Evolutionary conservation across 495 filamentous ascomycete genomes (phyloP).

Genomic region (Trichoderma reesei): DNA sequence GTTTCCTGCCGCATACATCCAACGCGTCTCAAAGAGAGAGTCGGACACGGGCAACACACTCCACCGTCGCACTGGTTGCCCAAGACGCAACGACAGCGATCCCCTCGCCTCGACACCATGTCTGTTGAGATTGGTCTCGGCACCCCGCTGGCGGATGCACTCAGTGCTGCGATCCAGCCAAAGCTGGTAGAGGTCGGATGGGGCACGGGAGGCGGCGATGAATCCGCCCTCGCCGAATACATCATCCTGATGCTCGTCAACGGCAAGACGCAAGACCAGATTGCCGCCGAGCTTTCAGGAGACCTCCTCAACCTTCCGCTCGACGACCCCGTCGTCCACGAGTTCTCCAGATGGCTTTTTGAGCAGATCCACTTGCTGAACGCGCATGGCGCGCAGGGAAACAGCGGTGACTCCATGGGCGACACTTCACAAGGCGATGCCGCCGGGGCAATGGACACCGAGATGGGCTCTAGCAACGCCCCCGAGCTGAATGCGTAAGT

Average conservation of each 20-base stretch:
- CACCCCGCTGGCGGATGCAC: slow-evolving; percentile 71
- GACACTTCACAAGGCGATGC: slow-evolving; percentile 18
- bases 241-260: slow-evolving; percentile 95
- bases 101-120: slow-evolving; percentile 38
- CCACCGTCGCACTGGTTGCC: not conserved
- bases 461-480: slow-evolving; percentile 51
- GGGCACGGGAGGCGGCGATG: slow-evolving; percentile 69
- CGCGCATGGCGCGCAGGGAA: slow-evolving; percentile 37
- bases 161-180: slow-evolving; percentile 72
- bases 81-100: not conserved
- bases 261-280: slow-evolving; percentile 80
- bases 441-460: slow-evolving; percentile 42
- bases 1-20: not conserved
- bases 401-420: slow-evolving; percentile 14
- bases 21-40: slow-evolving; percentile 1
- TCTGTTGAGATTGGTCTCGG: slow-evolving; percentile 59
- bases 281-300: slow-evolving; percentile 77
- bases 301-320: slow-evolving; percentile 77
- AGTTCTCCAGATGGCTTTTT: slow-evolving; percentile 88
- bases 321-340: slow-evolving; percentile 70
- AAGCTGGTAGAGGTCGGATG: slow-evolving; percentile 93
- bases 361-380: slow-evolving; percentile 64
- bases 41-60: not conserved
- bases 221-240: slow-evolving; percentile 83
- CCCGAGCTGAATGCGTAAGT: slow-evolving; percentile 62